Evolutionary conservation across 305 asterid genomes (phyloP).

Genomic region (Fraxinus xanthoxyloides): DNA sequence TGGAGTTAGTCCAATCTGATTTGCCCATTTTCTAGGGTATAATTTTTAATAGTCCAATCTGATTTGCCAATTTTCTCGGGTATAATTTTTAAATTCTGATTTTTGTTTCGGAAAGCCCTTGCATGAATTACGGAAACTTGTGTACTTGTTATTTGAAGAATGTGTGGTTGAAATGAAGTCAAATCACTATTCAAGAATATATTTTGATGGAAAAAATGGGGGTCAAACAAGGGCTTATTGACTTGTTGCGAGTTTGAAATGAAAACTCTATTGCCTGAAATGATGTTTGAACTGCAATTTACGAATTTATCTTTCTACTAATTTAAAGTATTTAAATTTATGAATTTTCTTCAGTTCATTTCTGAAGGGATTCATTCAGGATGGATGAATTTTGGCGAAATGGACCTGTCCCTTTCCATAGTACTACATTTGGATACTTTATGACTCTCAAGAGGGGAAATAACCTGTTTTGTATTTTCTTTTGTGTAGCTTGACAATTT

Average conservation of each 20-base stretch:
- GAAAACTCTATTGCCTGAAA: background rate
- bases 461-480: background rate
- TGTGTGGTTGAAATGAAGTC: background rate
- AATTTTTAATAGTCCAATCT: constrained; percentile 28
- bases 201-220: background rate
- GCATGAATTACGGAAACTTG: constrained; percentile 20
- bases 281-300: background rate
- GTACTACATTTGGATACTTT: background rate
- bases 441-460: background rate
- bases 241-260: background rate
- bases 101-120: background rate
- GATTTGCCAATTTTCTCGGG: constrained; percentile 25
- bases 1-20: constrained; percentile 44
- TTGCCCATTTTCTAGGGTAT: constrained; percentile 13
- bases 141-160: constrained; percentile 24
- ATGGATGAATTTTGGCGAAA: background rate
- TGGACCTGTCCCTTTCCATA: background rate
- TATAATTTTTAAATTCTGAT: constrained; percentile 4
- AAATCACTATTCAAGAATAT: background rate
- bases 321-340: background rate
- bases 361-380: background rate
- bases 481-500: background rate
- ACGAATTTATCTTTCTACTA: background rate
- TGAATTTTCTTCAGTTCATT: background rate
- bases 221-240: background rate